Conservation (phyloP, 345 rosid species). For the Angophora floribunda region DNA sequence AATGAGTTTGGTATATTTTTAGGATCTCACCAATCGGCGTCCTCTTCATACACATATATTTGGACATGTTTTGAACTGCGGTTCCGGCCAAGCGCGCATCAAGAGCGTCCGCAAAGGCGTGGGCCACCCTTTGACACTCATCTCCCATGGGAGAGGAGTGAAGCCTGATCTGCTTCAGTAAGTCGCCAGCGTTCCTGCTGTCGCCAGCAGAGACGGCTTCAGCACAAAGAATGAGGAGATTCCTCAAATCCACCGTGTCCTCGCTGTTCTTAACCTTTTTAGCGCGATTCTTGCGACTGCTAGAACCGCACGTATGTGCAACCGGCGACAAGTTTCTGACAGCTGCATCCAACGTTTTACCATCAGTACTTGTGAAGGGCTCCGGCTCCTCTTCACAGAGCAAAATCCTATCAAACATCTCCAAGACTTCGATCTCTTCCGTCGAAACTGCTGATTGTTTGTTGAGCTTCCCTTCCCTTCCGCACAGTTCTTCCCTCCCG, state of each 20-base stretch:
- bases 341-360: neutral
- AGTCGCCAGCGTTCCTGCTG: slow-evolving; percentile 14
- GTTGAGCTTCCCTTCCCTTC: slow-evolving; percentile 37
- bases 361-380: neutral
- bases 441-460: slow-evolving; percentile 31
- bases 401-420: slow-evolving; percentile 50
- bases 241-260: slow-evolving; percentile 28
- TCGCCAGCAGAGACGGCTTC: slow-evolving; percentile 28
- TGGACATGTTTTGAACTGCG: neutral
- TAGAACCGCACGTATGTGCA: slow-evolving; percentile 1
- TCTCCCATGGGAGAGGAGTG: slow-evolving; percentile 29
- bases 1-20: slow-evolving; percentile 19
- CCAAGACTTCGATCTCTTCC: slow-evolving; percentile 39
- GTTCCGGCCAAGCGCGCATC: slow-evolving; percentile 18
- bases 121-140: slow-evolving; percentile 37
- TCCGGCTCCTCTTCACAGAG: slow-evolving; percentile 3
- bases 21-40: slow-evolving; percentile 17
- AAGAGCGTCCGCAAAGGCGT: slow-evolving; percentile 34
- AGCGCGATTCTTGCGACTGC: slow-evolving; percentile 5
- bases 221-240: slow-evolving; percentile 34
- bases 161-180: slow-evolving; percentile 30
- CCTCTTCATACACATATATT: slow-evolving; percentile 1
- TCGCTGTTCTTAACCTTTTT: slow-evolving; percentile 12
- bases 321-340: neutral
- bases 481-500: slow-evolving; percentile 26